These are phyloP conservation scores for Polysphondylium violaceum DNA, from an alignment of 78 protist species.

Conservation along the genomic window DNA sequence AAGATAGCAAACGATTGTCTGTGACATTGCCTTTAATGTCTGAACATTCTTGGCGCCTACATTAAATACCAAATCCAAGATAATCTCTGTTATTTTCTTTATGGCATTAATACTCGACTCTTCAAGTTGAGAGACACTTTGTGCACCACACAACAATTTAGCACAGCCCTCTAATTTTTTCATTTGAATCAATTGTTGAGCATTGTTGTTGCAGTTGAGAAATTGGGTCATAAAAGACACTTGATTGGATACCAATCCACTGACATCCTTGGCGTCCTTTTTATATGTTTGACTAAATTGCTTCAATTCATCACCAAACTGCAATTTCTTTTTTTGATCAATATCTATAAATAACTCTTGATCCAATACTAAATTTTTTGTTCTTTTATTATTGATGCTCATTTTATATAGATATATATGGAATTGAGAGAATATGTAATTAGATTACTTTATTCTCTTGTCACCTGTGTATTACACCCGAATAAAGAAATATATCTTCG, in stretches of 20 bases:
- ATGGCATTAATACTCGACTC: too few relatives aligned
- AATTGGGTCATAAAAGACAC: neutral
- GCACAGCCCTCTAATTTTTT: slow-evolving; percentile 20
- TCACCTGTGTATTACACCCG: too few relatives aligned
- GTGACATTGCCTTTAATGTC: slow-evolving; percentile 17
- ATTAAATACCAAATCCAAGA: neutral
- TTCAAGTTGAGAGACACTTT: neutral
- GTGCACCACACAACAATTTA: neutral
- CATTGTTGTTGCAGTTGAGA: slow-evolving; percentile 2
- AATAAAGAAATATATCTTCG: too few relatives aligned
- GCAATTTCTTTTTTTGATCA: neutral
- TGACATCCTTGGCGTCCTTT: neutral
- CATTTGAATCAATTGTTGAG: slow-evolving; percentile 38
- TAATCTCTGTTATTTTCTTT: neutral
- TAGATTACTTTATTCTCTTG: too few relatives aligned
- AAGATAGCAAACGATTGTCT: neutral
- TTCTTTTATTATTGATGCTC: slow-evolving; percentile 7
- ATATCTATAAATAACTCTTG: slow-evolving; percentile 22
- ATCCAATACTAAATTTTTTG: slow-evolving; percentile 10
- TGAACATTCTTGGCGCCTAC: slow-evolving; percentile 16
- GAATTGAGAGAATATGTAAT: too few relatives aligned
- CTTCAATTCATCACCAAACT: neutral
- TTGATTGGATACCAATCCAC: too few relatives aligned
- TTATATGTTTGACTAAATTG: neutral
- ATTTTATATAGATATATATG: neutral